phyloP scores from a whole-genome alignment of 371 early-diverging fungal species.

The Syncephalastrum sp. region DNA sequence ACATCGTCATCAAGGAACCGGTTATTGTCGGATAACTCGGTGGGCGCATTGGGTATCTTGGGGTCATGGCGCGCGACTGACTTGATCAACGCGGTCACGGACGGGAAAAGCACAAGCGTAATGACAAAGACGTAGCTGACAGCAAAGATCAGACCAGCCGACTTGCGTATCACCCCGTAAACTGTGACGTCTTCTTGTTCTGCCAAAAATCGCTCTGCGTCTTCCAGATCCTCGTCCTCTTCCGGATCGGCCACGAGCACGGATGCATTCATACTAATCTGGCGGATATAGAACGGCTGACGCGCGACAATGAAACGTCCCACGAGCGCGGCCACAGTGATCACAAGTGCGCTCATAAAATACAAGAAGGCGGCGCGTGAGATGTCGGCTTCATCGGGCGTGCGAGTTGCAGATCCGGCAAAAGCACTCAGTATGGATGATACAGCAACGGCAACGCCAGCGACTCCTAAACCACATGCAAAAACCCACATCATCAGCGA shows the following conservation, averaged over 20 bases:
- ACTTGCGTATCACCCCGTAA: conserved; percentile 27
- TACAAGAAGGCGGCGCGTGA: conserved; percentile 58
- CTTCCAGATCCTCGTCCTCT: conserved; percentile 15
- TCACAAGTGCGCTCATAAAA: conserved; percentile 51
- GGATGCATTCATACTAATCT: conserved; percentile 33
- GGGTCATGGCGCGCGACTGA: conserved; percentile 43
- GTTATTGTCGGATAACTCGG: conserved; percentile 11
- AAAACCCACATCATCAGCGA: not conserved
- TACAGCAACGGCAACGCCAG: conserved; percentile 60
- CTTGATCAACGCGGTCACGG: conserved; percentile 70
- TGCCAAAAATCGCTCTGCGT: conserved; percentile 5
- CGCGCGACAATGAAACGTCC: conserved; percentile 43
- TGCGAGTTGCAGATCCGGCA: conserved; percentile 23
- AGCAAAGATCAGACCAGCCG: conserved; percentile 46
- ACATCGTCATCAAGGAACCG: conserved; percentile 54
- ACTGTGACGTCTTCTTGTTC: conserved; percentile 4
- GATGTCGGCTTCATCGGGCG: conserved; percentile 34
- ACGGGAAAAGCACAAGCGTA: conserved; percentile 77
- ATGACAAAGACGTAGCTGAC: conserved; percentile 62
- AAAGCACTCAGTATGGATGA: conserved; percentile 55
- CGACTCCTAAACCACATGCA: conserved; percentile 36
- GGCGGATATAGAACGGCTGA: conserved; percentile 50
- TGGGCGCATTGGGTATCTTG: conserved; percentile 9
- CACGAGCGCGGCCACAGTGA: conserved; percentile 47
- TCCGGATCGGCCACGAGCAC: conserved; percentile 10